phyloP scores from a whole-genome alignment of 805 yeast genomes.

The Lipomyces anomalus region DNA sequence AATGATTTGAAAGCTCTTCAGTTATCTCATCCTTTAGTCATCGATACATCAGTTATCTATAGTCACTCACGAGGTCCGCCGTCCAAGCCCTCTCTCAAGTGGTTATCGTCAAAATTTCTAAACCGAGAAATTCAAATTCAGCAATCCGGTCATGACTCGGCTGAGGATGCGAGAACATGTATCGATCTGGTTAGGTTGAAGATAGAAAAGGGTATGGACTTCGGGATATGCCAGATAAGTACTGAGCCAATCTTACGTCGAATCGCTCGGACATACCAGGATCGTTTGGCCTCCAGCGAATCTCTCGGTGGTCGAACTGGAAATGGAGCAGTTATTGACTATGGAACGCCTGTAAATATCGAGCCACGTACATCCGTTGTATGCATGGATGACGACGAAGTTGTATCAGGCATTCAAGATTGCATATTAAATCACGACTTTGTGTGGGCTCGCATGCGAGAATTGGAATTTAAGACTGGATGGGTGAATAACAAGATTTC shows the following conservation, averaged over 20 bases:
- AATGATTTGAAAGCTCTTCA: constrained; percentile 69
- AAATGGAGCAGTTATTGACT: constrained; percentile 34
- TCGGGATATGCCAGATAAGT: constrained; percentile 45
- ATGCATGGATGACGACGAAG: constrained; percentile 57
- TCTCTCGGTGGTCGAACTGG: constrained; percentile 13
- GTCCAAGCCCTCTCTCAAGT: constrained; percentile 66
- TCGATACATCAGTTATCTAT: constrained; percentile 70
- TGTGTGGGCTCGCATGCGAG: constrained; percentile 51
- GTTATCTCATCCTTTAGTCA: constrained; percentile 63
- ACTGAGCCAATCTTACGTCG: constrained; percentile 24
- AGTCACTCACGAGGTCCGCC: constrained; percentile 86
- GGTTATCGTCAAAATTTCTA: constrained; percentile 56
- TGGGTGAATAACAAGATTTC: constrained; percentile 25
- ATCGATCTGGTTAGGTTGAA: constrained; percentile 69
- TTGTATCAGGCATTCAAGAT: constrained; percentile 39
- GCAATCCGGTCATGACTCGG: constrained; percentile 68
- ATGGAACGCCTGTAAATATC: constrained; percentile 31
- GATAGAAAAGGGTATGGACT: constrained; percentile 56
- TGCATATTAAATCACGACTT: constrained; percentile 42
- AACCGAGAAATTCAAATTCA: constrained; percentile 55
- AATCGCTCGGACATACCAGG: constrained; percentile 10
- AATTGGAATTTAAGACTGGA: constrained; percentile 46
- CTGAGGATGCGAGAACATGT: constrained; percentile 79
- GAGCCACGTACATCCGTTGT: constrained; percentile 37
- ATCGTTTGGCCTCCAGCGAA: constrained; percentile 2